phyloP scores from a whole-genome alignment of 192 early-diverging fungal genomes.

The Mortierella claussenii region DNA sequence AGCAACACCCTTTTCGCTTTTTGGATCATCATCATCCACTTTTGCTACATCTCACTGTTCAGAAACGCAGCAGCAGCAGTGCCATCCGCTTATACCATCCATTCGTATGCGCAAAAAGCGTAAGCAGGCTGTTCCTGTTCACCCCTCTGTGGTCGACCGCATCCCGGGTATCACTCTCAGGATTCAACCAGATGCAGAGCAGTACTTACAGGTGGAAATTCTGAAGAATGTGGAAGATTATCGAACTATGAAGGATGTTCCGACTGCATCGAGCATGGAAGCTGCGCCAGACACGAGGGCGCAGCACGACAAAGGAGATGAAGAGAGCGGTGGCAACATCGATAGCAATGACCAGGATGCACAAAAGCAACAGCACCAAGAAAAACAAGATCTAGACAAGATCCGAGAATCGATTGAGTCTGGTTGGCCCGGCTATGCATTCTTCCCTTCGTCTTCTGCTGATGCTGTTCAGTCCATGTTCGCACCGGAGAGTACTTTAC shows the following conservation, averaged over 20 bases:
- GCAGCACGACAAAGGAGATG: neutral
- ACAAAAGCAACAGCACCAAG: conserved; percentile 18
- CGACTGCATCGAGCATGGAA: too few relatives aligned
- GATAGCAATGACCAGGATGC: neutral
- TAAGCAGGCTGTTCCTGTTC: conserved; percentile 46
- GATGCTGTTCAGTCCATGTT: too few relatives aligned
- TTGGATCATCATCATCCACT: conserved; percentile 1
- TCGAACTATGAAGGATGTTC: neutral
- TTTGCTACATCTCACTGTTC: conserved; percentile 2
- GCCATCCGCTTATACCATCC: too few relatives aligned
- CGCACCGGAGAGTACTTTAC: too few relatives aligned
- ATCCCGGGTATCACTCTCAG: conserved; percentile 49
- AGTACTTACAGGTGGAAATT: conserved; percentile 40
- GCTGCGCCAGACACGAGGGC: too few relatives aligned
- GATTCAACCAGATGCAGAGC: conserved; percentile 33
- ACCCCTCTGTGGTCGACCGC: conserved; percentile 33
- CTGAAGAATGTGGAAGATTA: conserved; percentile 45
- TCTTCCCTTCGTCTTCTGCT: neutral
- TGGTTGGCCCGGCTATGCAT: conserved; percentile 25
- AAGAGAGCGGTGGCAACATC: neutral
- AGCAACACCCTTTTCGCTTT: neutral
- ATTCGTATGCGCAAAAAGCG: conserved; percentile 37
- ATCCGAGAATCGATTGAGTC: conserved; percentile 44
- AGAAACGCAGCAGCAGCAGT: conserved; percentile 1
- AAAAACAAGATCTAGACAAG: conserved; percentile 32